These are phyloP conservation scores for Colletotrichum chrysophilum DNA, from an alignment of 2,329 filamentous ascomycete species.

Conservation along the genomic window DNA sequence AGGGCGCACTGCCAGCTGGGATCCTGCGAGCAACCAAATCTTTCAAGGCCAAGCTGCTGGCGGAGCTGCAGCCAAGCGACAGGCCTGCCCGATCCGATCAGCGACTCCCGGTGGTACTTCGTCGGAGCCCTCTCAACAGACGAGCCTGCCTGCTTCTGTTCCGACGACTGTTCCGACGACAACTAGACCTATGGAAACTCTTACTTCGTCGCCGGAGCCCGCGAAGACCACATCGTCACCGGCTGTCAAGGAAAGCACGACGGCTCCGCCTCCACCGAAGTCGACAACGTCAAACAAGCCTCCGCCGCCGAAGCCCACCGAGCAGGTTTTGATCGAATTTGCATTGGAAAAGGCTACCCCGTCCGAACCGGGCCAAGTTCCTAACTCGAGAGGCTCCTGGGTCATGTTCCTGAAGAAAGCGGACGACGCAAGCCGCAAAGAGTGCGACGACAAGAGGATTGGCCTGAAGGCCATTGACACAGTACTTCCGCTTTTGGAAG, in stretches of 20 bases:
- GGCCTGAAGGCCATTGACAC: not conserved
- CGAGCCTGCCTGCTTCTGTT: not conserved
- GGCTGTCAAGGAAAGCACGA: not conserved
- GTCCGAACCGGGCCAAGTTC: not conserved
- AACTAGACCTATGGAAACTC: fast-evolving
- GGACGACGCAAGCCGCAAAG: not conserved
- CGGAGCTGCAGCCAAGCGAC: not conserved
- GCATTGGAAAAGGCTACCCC: not conserved
- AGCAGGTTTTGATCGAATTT: not conserved
- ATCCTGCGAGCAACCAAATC: not conserved
- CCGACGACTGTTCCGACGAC: not conserved
- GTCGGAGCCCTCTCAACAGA: not conserved
- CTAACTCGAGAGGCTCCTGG: not conserved
- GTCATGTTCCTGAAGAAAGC: not conserved
- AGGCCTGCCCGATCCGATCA: not conserved
- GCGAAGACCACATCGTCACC: not conserved
- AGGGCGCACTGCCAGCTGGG: slow-evolving; percentile 18
- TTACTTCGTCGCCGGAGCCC: not conserved
- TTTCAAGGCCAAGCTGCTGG: not conserved
- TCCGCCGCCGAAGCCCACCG: not conserved
- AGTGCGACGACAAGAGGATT: not conserved
- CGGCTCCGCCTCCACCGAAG: not conserved
- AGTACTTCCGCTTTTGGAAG: too few species aligned
- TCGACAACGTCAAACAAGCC: not conserved
- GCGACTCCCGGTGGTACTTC: not conserved